Evolutionary conservation across 1,284 basidiomycete species (phyloP), one percentile per base, ranked within the genome.

Genomic region (Ceratobasidium theobromae): DNA sequence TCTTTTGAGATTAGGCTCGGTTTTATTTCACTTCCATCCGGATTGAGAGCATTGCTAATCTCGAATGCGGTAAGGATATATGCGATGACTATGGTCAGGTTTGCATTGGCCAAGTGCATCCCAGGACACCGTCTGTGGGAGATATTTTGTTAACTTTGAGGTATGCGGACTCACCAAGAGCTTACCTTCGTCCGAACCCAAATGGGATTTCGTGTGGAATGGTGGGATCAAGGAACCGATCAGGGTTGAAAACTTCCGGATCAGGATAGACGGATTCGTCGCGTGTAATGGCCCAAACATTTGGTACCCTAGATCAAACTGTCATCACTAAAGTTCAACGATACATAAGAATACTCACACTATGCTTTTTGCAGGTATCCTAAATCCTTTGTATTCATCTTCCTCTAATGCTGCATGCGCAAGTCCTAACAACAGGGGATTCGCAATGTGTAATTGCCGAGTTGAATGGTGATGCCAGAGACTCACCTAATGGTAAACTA

Each of bases 181-280:
- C 62, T 21, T 46, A 45, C 62, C 62, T 23, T 16, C 62, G 49
- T 21, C 62, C 62, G 30, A 53, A 41, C 12, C 62, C 62, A 33
- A 53, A 65, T 2, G 40, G 14, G 4, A 43, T 25, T 6, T 65
- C 51, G 23, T 32, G 14, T 21, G 51, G 62, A n/a, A 65, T 12
- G 4, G 27, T 21, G 16, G 62, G 49, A 35, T 65, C 62, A 23
- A 53, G 38, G 40, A 65, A 65, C 1, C 62, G 49, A 41, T 65
- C 62, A 2, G 49, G 49, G 18, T 65, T 51, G 33, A 65, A 65
- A 2, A 40, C 53, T n/a, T 65, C 62, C 6, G 62, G 62, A 16
- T 65, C 51, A 1, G 62, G 51, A 25, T 65, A 65, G 6, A 65
- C 35, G 27, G 49, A 53, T 33, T 65, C 62, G 18, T 65, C 62